Evolutionary conservation across 345 rosid genomes (phyloP).

Genomic region (Heritiera fomes): DNA sequence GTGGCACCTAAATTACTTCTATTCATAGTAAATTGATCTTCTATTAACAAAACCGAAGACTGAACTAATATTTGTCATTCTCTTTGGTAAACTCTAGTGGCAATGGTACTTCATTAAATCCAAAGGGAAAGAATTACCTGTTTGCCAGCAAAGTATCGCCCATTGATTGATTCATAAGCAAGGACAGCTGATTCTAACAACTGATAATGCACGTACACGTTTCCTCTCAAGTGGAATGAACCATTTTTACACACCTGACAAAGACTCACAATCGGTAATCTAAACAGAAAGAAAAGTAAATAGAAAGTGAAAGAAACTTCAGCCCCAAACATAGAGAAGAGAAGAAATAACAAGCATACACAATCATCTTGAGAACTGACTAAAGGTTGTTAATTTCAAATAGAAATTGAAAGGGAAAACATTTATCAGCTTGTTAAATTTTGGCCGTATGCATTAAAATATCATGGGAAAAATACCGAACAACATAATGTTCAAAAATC

Average conservation of each 20-base stretch:
- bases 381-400: slow-evolving; percentile 6
- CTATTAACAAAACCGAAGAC: background rate
- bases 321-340: slow-evolving; percentile 7
- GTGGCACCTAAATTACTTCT: slow-evolving; percentile 1
- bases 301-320: slow-evolving; percentile 21
- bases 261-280: slow-evolving; percentile 18
- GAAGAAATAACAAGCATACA: background rate
- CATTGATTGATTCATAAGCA: slow-evolving; percentile 66
- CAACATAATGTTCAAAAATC: background rate
- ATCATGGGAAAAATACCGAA: background rate
- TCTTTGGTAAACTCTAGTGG: background rate
- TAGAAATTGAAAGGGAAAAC: slow-evolving; percentile 3
- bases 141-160: slow-evolving; percentile 95
- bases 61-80: background rate
- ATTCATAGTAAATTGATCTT: background rate
- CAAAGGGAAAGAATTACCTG: slow-evolving; percentile 53
- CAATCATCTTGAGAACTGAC: slow-evolving; percentile 2
- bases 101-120: slow-evolving; percentile 6
- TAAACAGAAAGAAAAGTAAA: slow-evolving; percentile 15
- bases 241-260: slow-evolving; percentile 87
- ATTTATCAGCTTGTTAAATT: background rate
- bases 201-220: slow-evolving; percentile 84
- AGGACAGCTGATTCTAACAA: slow-evolving; percentile 73
- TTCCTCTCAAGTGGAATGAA: slow-evolving; percentile 89
- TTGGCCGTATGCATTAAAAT: background rate